These are phyloP conservation scores for Omphalotus guepiniiformis DNA, from an alignment of 768 basidiomycete species.

Conservation along the genomic window DNA sequence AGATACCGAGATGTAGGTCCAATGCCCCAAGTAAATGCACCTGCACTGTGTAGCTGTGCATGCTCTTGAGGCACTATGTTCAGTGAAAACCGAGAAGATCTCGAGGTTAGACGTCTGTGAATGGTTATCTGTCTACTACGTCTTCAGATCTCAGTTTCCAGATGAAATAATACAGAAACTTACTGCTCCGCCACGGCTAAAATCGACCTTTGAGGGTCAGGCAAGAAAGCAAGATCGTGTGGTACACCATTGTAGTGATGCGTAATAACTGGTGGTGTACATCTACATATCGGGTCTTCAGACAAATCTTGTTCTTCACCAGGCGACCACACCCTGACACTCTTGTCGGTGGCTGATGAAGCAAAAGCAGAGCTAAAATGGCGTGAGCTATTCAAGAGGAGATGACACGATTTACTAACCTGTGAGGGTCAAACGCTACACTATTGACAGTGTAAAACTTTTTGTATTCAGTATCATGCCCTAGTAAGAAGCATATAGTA, in stretches of 20 bases:
- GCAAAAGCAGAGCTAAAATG: too few relatives aligned
- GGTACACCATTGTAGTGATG: conserved; percentile 19
- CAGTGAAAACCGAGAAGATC: neutral
- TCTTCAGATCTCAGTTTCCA: conserved; percentile 12
- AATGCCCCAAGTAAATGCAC: conserved; percentile 51
- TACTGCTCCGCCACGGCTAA: conserved; percentile 11
- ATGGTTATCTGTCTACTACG: neutral
- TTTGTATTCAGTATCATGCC: neutral
- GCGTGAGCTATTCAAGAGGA: neutral
- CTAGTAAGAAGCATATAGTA: conserved; percentile 15
- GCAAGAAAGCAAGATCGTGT: conserved; percentile 14
- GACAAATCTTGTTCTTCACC: neutral
- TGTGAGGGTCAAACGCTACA: conserved; percentile 50
- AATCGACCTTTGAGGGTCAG: conserved; percentile 15
- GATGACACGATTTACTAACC: conserved; percentile 9
- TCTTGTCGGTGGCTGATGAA: neutral
- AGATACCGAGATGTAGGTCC: conserved; percentile 33
- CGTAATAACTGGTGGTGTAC: too few relatives aligned
- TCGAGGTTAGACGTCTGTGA: too few relatives aligned
- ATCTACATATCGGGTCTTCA: neutral
- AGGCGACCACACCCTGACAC: neutral
- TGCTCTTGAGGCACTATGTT: neutral
- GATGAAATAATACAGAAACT: conserved; percentile 8
- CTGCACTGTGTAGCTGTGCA: conserved; percentile 28
- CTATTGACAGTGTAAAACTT: conserved; percentile 56